Conservation (phyloP, 2,329 filamentous ascomycete species). For the Hymenoscyphus salicellus region DNA sequence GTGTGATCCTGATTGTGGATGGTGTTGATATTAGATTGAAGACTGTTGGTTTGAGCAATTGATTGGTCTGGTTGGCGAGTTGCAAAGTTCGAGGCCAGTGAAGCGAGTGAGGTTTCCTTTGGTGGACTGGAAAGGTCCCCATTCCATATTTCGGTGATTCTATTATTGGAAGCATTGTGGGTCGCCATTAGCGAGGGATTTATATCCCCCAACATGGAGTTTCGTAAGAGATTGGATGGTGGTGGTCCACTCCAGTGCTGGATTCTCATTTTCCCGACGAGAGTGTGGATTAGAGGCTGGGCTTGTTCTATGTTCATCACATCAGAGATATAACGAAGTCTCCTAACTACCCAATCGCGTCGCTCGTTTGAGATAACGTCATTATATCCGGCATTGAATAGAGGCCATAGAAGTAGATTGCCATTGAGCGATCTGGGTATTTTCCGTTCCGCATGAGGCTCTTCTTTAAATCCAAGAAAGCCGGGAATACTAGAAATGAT, state of each 20-base stretch:
- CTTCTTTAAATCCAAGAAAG: slow-evolving; percentile 21
- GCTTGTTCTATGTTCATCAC: slow-evolving; percentile 30
- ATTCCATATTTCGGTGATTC: neutral
- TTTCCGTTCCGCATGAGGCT: slow-evolving; percentile 3
- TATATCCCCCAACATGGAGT: neutral
- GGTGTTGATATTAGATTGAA: neutral
- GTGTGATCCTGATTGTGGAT: neutral
- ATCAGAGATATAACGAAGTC: slow-evolving; percentile 27
- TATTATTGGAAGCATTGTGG: neutral
- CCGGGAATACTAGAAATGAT: slow-evolving; percentile 31
- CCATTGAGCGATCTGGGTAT: slow-evolving; percentile 24
- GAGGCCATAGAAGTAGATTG: slow-evolving; percentile 30
- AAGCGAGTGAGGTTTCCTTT: neutral
- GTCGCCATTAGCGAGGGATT: neutral
- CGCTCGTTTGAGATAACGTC: slow-evolving; percentile 25
- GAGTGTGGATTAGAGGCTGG: slow-evolving; percentile 18
- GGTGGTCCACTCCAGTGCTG: neutral
- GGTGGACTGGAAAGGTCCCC: neutral
- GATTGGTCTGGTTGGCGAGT: neutral
- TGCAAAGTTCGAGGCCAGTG: neutral
- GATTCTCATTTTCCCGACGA: neutral
- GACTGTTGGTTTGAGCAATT: neutral
- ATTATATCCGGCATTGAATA: slow-evolving; percentile 27
- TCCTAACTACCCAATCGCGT: slow-evolving; percentile 28
- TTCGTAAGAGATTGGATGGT: neutral